These are phyloP conservation scores for Melanopsichium pennsylvanicum DNA, from an alignment of 1,284 basidiomycete species.

Conservation along the genomic window DNA sequence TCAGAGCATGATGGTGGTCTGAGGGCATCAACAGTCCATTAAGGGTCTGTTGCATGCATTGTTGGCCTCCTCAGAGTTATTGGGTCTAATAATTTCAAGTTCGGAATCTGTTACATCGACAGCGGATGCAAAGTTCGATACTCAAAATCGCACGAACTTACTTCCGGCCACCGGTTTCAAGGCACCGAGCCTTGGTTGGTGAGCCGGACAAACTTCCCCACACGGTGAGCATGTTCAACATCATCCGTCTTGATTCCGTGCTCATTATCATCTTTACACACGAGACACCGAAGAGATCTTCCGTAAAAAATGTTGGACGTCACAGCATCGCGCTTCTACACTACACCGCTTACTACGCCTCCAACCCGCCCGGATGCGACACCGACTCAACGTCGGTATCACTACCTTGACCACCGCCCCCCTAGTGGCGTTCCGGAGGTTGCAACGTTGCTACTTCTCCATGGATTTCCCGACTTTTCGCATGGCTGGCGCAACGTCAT, in stretches of 20 bases:
- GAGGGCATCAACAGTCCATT: too few relatives aligned
- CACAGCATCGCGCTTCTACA: slow-evolving; percentile 48
- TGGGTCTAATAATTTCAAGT: too few relatives aligned
- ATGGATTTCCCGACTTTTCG: slow-evolving; percentile 56
- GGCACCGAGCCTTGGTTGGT: not conserved
- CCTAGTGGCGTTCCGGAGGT: slow-evolving; percentile 30
- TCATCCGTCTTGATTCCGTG: not conserved
- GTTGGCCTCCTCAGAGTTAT: too few relatives aligned
- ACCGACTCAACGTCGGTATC: slow-evolving; percentile 51
- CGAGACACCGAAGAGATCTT: not conserved
- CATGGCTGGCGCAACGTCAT: slow-evolving; percentile 44
- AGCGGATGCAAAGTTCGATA: too few relatives aligned
- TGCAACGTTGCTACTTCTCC: slow-evolving; percentile 50
- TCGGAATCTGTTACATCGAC: too few relatives aligned
- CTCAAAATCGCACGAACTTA: too few relatives aligned
- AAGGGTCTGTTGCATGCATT: too few relatives aligned
- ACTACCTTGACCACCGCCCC: slow-evolving; percentile 51
- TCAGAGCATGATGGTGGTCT: too few relatives aligned
- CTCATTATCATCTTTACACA: not conserved
- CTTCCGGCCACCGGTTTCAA: not conserved
- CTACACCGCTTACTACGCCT: slow-evolving; percentile 44
- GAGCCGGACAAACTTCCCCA: slow-evolving; percentile 1
- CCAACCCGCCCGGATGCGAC: slow-evolving; percentile 38
- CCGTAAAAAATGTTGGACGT: slow-evolving; percentile 17
- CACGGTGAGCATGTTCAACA: not conserved